A percentile compares a stretch with the other conserved stretches of the same genome.
Conservation (phyloP, 2,329 filamentous ascomycete genomes). For the Colletotrichum magnum region DNA sequence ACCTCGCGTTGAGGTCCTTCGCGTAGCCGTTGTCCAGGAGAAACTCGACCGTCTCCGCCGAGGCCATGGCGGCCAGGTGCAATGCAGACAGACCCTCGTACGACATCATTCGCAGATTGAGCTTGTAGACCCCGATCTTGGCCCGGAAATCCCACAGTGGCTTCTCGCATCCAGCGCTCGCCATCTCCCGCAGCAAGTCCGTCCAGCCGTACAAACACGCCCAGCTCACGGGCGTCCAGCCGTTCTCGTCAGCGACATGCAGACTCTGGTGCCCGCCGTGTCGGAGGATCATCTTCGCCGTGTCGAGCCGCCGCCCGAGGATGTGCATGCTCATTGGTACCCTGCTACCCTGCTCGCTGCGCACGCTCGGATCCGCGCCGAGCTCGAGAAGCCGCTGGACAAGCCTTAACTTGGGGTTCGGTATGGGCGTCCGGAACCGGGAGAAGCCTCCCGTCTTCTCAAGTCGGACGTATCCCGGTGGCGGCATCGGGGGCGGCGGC, state of each 20-base stretch:
- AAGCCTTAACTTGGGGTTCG: background rate
- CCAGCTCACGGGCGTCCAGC: conserved; percentile 20
- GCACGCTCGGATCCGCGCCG: background rate
- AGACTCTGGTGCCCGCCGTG: background rate
- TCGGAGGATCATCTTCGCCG: background rate
- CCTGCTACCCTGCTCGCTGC: background rate
- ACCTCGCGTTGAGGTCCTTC: background rate
- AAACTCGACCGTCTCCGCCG: background rate
- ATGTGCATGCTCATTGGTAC: conserved; percentile 14
- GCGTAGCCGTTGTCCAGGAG: conserved; percentile 3
- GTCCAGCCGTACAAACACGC: conserved; percentile 17
- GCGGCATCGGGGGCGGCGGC: background rate
- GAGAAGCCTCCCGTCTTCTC: background rate
- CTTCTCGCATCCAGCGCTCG: background rate
- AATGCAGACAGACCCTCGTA: background rate
- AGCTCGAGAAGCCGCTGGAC: conserved; percentile 1
- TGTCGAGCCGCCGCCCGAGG: background rate
- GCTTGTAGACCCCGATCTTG: background rate
- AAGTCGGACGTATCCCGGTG: background rate
- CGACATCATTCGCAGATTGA: background rate
- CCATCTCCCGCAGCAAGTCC: background rate
- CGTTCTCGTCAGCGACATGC: background rate
- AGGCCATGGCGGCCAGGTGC: conserved; percentile 12
- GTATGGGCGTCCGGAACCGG: background rate
- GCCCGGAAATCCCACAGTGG: conserved; percentile 13